Base-by-base conservation (phyloP, 116 monocot species). In the Cymodocea nodosa region DNA sequence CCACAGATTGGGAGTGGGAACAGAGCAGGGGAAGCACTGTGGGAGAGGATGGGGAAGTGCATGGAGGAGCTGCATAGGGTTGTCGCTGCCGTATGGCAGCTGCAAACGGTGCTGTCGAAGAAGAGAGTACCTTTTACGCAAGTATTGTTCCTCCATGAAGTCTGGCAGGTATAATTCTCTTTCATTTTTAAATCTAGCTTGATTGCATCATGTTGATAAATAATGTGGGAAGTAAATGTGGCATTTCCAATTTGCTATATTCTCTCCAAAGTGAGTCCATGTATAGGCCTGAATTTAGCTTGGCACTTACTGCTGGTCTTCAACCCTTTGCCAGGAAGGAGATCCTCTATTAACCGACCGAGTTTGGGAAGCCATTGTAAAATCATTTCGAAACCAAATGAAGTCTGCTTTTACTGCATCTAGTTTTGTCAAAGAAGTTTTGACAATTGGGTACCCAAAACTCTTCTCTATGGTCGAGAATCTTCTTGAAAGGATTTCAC, bases 101-200 rank as follows among this genome's bases (percentile, higher is more conserved):
- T 98, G 56, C 97, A 98, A 73, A 77, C 83, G 0, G 91, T 98
- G 63, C 65, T 98, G 35, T 78, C 82, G 3, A 98, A 92, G 77
- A 91, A 98, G 75, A 75, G 88, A 25, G 85, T 91, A 2, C 92
- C 97, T 9, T 91, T 92, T 72, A 91, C 92, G 10, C 91, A 98
- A 63, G 84, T 98, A 20, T 60, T 86, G 57, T 98, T 91, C 77
- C 85, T 98, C 16, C 78, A 98, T 62, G 97, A 91, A 73, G 97
- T 98, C 50, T 97, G 95, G 95, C 91, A 90, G 78, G 92, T 87
- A 54, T 72, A 50, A 19, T 50, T 50, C 10, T 34, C 12, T 35
- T 62, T 62, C 7, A n/a, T n/a, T 12, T 8, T 9, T 20, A 20
- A 8, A 8, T 18, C 20, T 22, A 56, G 23, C 20, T 18, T 56